These are phyloP conservation scores for Blastobotrys chiropterorum DNA, from an alignment of 805 yeast species.

Conservation along the genomic window DNA sequence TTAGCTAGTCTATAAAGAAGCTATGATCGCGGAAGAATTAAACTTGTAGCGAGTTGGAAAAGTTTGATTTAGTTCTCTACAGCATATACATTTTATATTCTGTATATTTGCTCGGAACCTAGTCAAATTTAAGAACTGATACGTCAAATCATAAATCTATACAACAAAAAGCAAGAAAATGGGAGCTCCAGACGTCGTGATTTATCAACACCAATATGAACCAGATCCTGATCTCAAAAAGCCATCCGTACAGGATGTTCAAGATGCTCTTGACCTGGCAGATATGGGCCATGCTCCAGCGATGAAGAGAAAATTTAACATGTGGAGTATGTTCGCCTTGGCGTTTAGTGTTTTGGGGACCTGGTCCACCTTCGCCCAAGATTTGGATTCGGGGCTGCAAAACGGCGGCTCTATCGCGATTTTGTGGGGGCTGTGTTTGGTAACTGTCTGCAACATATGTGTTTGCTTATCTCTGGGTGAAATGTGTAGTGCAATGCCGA, in stretches of 20 bases:
- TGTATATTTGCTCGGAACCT: neutral
- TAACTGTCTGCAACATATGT: conserved; percentile 54
- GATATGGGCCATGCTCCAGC: conserved; percentile 72
- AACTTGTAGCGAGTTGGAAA: neutral
- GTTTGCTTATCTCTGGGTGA: conserved; percentile 71
- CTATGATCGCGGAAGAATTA: neutral
- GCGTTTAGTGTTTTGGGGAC: conserved; percentile 82
- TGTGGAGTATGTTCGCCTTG: conserved; percentile 64
- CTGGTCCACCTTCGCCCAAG: conserved; percentile 70
- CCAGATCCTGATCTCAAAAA: neutral
- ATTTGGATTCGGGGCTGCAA: conserved; percentile 61
- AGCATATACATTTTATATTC: neutral
- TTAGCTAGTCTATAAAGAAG: neutral
- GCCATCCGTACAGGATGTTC: neutral
- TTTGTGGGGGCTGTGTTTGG: conserved; percentile 66
- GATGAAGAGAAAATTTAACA: conserved; percentile 59
- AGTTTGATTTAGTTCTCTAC: neutral
- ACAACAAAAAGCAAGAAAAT: neutral
- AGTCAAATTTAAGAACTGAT: neutral
- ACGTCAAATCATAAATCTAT: neutral
- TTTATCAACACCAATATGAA: neutral
- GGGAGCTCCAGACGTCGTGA: neutral
- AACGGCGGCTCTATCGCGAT: conserved; percentile 78
- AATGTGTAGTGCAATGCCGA: conserved; percentile 32
- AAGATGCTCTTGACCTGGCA: conserved; percentile 48